Evolutionary conservation across 805 yeast genomes (phyloP).

Genomic region (Tetrapisispora nanseiensis): DNA sequence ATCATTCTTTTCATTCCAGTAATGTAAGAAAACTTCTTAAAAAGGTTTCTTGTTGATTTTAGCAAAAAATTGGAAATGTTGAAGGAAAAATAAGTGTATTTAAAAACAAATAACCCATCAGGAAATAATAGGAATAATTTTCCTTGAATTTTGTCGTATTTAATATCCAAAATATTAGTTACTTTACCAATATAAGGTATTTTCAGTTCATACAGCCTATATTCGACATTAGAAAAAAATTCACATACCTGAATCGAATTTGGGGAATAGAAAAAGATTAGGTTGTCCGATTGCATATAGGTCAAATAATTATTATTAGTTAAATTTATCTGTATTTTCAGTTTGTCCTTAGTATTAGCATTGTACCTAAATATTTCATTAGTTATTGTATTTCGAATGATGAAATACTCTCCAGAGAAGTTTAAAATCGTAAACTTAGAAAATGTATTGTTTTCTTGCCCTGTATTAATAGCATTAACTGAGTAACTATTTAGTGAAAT

Average conservation of each 20-base stretch:
- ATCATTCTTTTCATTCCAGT: conserved; percentile 21
- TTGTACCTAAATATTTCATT: neutral
- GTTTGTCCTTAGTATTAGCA: neutral
- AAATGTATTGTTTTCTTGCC: too few species aligned
- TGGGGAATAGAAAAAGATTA: neutral
- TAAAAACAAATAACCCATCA: conserved; percentile 17
- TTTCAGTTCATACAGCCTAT: conserved; percentile 9
- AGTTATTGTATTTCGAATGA: neutral
- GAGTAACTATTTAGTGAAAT: neutral
- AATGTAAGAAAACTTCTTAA: conserved; percentile 16
- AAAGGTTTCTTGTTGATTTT: conserved; percentile 17
- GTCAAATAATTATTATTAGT: neutral
- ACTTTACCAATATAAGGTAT: conserved; percentile 11
- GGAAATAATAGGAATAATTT: conserved; percentile 13
- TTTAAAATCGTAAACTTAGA: neutral
- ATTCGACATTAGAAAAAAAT: neutral
- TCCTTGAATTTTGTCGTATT: neutral
- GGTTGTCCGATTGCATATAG: neutral
- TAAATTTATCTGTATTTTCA: neutral
- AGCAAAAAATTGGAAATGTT: conserved; percentile 16
- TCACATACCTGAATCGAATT: neutral
- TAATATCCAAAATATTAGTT: conserved; percentile 15
- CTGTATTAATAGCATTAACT: neutral
- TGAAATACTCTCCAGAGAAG: too few species aligned
- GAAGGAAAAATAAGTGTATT: conserved; percentile 15